Base-by-base conservation (phyloP, 176 grass and related monocot genomes). In the Bothriochloa decipiens region DNA sequence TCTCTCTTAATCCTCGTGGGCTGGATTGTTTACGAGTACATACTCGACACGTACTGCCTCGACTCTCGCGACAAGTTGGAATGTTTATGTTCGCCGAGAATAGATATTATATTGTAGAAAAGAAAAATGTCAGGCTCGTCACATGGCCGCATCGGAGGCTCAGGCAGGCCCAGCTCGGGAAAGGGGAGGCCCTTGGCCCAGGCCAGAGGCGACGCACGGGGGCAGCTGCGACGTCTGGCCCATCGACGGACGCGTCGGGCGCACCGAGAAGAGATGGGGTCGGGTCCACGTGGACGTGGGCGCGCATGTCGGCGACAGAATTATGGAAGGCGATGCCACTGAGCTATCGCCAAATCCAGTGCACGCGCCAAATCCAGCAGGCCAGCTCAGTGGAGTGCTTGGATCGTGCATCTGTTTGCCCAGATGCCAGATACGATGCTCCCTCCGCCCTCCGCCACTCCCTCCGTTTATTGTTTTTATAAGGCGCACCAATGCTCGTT, bases 11-110 rank as follows among this genome's bases (percentile, higher is more conserved):
- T 71, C 65, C 70, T 53, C 40, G 27, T 49, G 40, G 10, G 11
- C 0, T 5, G 4, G 7, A 23, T 47, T 63, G 7, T 29, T 32
- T 25, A 32, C 42, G 10, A 5, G 41, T 33, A 50, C 45, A 55
- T 75, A 13, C 63, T 58, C 27, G 65, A 82, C 83, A 86, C 72
- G 83, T 86, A 86, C 50, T 8, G 65, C 83, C 65, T 86, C 41
- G 72, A n/a, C 58, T 52, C 69, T 41, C 23, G 82, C 47, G 20
- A 29, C 49, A 5, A 18, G 46, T 1, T 49, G 50, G 50, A 20
- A 13, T 55, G 1, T 55, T 55, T 55, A 55, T 55, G 50, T 17
- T 74, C 15, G 16, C 27, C 15, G 46, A 11, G 4, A 6, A 10
- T 14, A 5, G 46, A 12, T 32, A 12, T n/a, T n/a, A n/a, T n/a